These are phyloP conservation scores for Boletus reticuloceps DNA, from an alignment of 768 basidiomycete genomes.

Conservation along the genomic window DNA sequence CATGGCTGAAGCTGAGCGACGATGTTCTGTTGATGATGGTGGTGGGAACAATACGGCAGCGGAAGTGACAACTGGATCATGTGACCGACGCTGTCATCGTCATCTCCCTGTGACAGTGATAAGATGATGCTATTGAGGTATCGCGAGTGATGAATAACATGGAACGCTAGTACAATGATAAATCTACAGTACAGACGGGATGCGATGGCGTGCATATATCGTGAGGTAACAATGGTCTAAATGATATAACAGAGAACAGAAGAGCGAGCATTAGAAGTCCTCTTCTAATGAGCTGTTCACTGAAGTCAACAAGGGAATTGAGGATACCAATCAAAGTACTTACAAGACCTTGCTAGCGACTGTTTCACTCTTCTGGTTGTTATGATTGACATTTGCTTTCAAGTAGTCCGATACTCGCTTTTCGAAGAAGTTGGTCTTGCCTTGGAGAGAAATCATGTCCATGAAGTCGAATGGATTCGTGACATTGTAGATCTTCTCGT, in stretches of 20 bases:
- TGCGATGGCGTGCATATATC: not conserved
- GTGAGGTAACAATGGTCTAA: constrained; percentile 6
- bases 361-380: constrained; percentile 22
- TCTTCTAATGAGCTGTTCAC: constrained; percentile 37
- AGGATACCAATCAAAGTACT: too few species aligned
- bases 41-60: too few species aligned
- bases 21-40: too few species aligned
- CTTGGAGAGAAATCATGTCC: constrained; percentile 93
- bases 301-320: too few species aligned
- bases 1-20: too few species aligned
- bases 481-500: constrained; percentile 70
- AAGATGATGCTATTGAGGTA: constrained; percentile 35
- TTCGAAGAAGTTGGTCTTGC: constrained; percentile 97
- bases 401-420: constrained; percentile 88
- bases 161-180: constrained; percentile 10
- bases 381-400: constrained; percentile 57
- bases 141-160: constrained; percentile 5
- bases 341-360: constrained; percentile 35
- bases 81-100: constrained; percentile 36
- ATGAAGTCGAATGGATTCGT: constrained; percentile 91
- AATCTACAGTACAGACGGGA: constrained; percentile 13
- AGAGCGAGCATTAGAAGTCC: constrained; percentile 33
- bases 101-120: too few species aligned
- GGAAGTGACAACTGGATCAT: not conserved
- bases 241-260: not conserved